phyloP scores from a whole-genome alignment of 1,284 basidiomycete genomes.

The Tylopilus orsonianus region DNA sequence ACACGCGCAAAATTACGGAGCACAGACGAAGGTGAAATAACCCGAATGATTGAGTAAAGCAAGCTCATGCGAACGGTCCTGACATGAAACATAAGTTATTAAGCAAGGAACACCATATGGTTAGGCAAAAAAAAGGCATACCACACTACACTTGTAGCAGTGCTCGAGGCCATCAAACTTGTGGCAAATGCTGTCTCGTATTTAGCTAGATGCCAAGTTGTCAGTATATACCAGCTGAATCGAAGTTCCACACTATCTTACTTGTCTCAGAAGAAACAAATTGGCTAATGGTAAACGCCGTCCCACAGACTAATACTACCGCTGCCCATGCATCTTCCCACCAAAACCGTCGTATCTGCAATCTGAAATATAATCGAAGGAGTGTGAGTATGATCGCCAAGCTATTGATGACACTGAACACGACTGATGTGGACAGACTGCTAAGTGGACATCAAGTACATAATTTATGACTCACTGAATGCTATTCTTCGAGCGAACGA shows the following conservation, averaged over 20 bases:
- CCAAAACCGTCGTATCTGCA: slow-evolving; percentile 19
- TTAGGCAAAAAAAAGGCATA: not conserved
- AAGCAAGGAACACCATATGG: not conserved
- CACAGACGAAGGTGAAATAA: not conserved
- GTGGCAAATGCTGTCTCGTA: not conserved
- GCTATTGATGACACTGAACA: slow-evolving; percentile 4
- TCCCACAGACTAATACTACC: not conserved
- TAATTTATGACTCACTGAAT: no score
- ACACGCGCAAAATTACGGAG: not conserved
- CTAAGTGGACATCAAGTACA: no score
- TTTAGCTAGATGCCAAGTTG: not conserved
- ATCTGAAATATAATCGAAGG: slow-evolving; percentile 21
- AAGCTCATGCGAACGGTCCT: not conserved
- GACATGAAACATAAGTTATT: not conserved
- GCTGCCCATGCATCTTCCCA: slow-evolving; percentile 24
- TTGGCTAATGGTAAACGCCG: not conserved
- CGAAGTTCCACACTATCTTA: not conserved
- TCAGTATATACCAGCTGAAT: not conserved
- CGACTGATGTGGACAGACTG: no score
- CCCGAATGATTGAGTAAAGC: not conserved
- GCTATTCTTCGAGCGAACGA: no score
- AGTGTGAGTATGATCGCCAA: slow-evolving; percentile 11
- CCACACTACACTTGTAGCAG: not conserved
- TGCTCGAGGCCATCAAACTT: not conserved
- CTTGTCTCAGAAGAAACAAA: not conserved